phyloP scores from a whole-genome alignment of 2,329 filamentous ascomycete genomes.

The Venturia effusa region DNA sequence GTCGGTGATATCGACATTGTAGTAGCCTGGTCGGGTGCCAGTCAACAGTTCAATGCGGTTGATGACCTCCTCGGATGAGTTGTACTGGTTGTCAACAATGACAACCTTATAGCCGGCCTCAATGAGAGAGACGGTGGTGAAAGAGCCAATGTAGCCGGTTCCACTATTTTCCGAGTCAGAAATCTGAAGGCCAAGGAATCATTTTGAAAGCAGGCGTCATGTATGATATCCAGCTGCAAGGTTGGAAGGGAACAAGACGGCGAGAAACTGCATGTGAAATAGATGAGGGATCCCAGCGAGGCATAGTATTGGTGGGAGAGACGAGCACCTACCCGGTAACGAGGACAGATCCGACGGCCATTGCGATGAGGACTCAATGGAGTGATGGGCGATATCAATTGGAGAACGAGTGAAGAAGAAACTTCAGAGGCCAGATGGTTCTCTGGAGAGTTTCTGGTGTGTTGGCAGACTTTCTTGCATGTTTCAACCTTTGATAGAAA shows the following conservation, averaged over 20 bases:
- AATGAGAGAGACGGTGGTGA: conserved; percentile 85
- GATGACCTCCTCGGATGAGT: conserved; percentile 82
- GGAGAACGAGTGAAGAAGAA: background rate
- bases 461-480: background rate
- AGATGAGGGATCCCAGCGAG: conserved; percentile 7
- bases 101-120: conserved; percentile 94
- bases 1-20: conserved; percentile 80
- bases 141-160: conserved; percentile 97
- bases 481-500: background rate
- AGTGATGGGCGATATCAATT: background rate
- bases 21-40: conserved; percentile 77
- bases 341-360: conserved; percentile 79
- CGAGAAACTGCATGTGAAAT: background rate
- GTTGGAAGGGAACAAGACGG: conserved; percentile 15
- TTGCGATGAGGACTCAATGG: conserved; percentile 24
- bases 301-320: background rate
- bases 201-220: conserved; percentile 17
- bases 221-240: conserved; percentile 17
- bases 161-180: conserved; percentile 49
- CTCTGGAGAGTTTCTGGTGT: background rate
- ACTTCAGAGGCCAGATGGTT: too few relatives aligned
- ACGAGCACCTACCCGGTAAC: conserved; percentile 64
- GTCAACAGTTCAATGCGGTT: conserved; percentile 91
- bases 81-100: conserved; percentile 94
- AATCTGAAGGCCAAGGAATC: conserved; percentile 14